Percentiles rank a stretch among this genome's conserved stretches.
Evolutionary conservation across 129 eudicot genomes (phyloP).

Genomic region (Lonicera japonica): DNA sequence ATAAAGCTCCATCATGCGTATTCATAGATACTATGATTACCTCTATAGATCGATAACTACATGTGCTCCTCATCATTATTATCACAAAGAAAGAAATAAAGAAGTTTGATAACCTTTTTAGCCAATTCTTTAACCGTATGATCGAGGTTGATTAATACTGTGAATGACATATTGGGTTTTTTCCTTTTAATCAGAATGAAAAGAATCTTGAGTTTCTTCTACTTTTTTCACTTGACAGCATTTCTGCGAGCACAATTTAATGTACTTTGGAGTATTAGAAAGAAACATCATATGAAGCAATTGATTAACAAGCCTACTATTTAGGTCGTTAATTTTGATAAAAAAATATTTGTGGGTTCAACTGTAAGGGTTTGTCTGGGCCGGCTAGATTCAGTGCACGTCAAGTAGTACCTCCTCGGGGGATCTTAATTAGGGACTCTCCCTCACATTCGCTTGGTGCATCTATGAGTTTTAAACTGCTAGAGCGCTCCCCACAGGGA

Average conservation of each 20-base stretch:
- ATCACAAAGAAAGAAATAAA: conserved; percentile 19
- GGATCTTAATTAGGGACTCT: too few relatives aligned
- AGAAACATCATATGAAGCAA: too few relatives aligned
- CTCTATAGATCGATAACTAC: conserved; percentile 17
- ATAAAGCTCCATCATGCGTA: conserved; percentile 12
- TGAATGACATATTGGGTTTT: too few relatives aligned
- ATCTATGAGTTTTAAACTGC: too few relatives aligned
- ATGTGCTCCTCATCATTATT: conserved; percentile 31
- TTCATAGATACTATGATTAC: conserved; percentile 14
- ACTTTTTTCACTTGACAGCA: not conserved
- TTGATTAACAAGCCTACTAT: too few relatives aligned
- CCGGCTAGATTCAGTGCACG: too few relatives aligned
- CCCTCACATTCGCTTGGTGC: too few relatives aligned
- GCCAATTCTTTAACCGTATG: not conserved
- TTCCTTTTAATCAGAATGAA: not conserved
- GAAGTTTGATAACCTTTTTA: conserved; percentile 7
- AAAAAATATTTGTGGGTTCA: too few relatives aligned
- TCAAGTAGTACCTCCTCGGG: too few relatives aligned
- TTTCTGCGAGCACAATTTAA: not conserved
- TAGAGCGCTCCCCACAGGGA: too few relatives aligned
- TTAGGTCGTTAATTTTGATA: too few relatives aligned
- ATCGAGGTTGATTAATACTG: not conserved
- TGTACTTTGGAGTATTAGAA: not conserved
- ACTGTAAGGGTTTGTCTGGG: too few relatives aligned
- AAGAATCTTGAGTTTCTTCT: not conserved